phyloP scores from a whole-genome alignment of 768 basidiomycete species.

The Xerocomellus amylosporus region DNA sequence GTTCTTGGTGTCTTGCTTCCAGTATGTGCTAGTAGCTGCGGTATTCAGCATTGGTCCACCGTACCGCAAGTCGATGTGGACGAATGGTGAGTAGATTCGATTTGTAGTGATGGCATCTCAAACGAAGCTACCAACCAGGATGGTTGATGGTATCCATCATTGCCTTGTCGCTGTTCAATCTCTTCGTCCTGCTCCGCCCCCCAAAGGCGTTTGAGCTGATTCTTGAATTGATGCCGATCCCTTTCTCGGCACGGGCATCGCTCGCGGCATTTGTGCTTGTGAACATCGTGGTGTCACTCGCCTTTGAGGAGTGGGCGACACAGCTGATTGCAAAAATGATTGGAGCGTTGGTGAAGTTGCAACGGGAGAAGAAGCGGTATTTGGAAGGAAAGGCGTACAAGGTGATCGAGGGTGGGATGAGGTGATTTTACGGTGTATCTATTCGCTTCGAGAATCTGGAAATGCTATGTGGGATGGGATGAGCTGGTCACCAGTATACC shows the following conservation, averaged over 20 bases:
- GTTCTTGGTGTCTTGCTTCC: conserved; percentile 95
- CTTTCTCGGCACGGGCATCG: conserved; percentile 61
- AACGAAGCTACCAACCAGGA: conserved; percentile 39
- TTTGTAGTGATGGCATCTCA: not conserved
- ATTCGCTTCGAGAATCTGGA: not conserved
- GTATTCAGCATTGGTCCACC: conserved; percentile 99
- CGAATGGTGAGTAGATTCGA: conserved; percentile 65
- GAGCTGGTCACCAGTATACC: no score
- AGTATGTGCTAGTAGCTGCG: conserved; percentile 94
- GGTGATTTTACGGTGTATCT: conserved; percentile 16
- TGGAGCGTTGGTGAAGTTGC: conserved; percentile 44
- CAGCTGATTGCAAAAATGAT: conserved; percentile 53
- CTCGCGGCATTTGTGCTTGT: conserved; percentile 63
- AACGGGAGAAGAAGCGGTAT: conserved; percentile 43
- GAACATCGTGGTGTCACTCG: conserved; percentile 70
- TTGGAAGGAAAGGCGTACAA: conserved; percentile 81
- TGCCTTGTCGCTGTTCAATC: conserved; percentile 66
- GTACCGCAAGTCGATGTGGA: conserved; percentile 92
- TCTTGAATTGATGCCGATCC: conserved; percentile 76
- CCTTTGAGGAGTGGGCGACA: conserved; percentile 77
- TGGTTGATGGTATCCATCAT: conserved; percentile 80
- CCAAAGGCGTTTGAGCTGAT: conserved; percentile 54
- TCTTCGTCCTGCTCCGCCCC: conserved; percentile 73
- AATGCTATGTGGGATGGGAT: no score
- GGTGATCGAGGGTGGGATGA: conserved; percentile 73